These are phyloP conservation scores for Fusarium sp. DNA, from an alignment of 2,329 filamentous ascomycete species.

Conservation along the genomic window DNA sequence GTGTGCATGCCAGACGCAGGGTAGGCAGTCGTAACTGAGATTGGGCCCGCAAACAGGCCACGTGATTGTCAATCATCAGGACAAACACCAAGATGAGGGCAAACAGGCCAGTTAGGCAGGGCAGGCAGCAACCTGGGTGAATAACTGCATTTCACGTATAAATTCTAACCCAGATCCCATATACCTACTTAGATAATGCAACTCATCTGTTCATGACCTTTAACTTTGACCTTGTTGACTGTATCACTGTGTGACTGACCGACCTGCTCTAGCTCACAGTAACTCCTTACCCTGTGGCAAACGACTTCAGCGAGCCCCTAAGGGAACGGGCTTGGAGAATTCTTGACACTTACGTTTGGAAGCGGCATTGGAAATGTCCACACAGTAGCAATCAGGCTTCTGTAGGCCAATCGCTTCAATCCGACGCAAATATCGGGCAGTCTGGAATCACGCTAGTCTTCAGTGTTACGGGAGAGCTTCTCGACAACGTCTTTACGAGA, in stretches of 20 bases:
- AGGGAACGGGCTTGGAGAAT: not conserved
- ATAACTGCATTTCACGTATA: too few relatives aligned
- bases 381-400: not conserved
- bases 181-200: too few relatives aligned
- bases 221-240: too few relatives aligned
- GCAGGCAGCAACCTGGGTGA: too few relatives aligned
- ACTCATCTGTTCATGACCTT: too few relatives aligned
- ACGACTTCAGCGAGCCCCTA: not conserved
- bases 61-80: too few relatives aligned
- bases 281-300: not conserved
- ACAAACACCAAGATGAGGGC: too few relatives aligned
- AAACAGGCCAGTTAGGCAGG: too few relatives aligned
- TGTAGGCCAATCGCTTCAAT: not conserved
- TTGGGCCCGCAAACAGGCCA: too few relatives aligned
- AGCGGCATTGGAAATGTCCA: not conserved
- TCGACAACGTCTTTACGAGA: fast-evolving
- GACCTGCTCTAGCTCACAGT: too few relatives aligned
- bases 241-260: too few relatives aligned
- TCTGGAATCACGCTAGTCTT: not conserved
- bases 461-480: not conserved
- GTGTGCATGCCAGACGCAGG: not conserved
- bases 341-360: not conserved
- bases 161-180: too few relatives aligned
- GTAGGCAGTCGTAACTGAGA: not conserved
- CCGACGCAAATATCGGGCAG: not conserved